A percentile compares a stretch with the other conserved stretches of the same genome.
phyloP scores from a whole-genome alignment of 2,329 filamentous ascomycete species.

The Pezicula carpinea region DNA sequence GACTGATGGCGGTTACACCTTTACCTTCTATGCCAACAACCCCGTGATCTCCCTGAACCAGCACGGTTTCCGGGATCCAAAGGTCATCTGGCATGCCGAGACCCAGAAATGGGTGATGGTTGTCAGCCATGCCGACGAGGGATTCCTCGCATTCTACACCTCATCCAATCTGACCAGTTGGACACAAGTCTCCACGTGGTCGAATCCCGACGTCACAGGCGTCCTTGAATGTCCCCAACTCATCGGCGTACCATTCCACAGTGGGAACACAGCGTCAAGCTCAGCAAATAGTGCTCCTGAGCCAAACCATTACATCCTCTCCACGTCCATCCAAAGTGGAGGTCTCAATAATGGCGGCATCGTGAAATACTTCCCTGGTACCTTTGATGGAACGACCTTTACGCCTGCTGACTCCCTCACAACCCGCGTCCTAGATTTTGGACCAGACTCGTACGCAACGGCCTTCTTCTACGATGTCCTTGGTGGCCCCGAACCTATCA shows the following conservation, averaged over 20 bases:
- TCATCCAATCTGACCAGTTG: conserved; percentile 52
- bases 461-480: conserved; percentile 46
- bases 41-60: conserved; percentile 49
- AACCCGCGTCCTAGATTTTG: conserved; percentile 38
- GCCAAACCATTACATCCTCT: conserved; percentile 35
- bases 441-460: conserved; percentile 47
- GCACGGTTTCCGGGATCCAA: conserved; percentile 58
- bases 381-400: conserved; percentile 58
- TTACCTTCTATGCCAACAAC: conserved; percentile 51
- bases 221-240: conserved; percentile 58
- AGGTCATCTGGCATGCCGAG: conserved; percentile 51
- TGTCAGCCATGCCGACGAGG: conserved; percentile 47
- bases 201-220: conserved; percentile 46
- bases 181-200: conserved; percentile 52
- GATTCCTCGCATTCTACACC: conserved; percentile 52
- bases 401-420: conserved; percentile 32
- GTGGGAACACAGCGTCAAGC: neutral
- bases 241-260: conserved; percentile 39
- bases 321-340: conserved; percentile 49
- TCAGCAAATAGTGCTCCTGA: neutral
- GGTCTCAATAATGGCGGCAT: conserved; percentile 48
- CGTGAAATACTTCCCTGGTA: conserved; percentile 48
- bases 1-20: conserved; percentile 53
- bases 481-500: conserved; percentile 7
- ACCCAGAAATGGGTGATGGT: conserved; percentile 49